Percentiles rank a stretch among this genome's conserved stretches.
Conservation (phyloP, 257 asterid species). For the Jaltomata sinuosa region DNA sequence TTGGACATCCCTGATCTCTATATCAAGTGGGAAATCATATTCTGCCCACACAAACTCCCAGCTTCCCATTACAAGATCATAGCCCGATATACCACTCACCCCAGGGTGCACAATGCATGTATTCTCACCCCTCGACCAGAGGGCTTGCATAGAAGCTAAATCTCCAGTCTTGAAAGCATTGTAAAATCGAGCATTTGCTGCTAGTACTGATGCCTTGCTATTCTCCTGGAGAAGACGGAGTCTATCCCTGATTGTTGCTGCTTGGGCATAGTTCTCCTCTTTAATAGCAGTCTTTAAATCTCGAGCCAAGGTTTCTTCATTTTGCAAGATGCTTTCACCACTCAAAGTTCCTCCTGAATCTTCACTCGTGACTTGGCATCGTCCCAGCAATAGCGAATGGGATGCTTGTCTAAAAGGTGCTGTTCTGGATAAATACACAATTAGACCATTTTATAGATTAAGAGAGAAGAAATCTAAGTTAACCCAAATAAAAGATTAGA, state of each 20-base stretch:
- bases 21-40: constrained; percentile 79
- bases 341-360: constrained; percentile 69
- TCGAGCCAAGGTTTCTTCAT: constrained; percentile 64
- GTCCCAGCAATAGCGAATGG: constrained; percentile 20
- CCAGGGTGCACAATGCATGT: constrained; percentile 95
- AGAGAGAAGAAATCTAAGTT: background rate
- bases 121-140: constrained; percentile 77
- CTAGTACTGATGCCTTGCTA: constrained; percentile 73
- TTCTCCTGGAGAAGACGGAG: constrained; percentile 80
- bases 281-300: constrained; percentile 64
- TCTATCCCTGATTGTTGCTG: constrained; percentile 88
- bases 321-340: constrained; percentile 69
- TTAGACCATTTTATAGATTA: constrained; percentile 12
- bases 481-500: background rate
- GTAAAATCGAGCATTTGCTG: constrained; percentile 77
- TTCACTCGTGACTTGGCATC: constrained; percentile 58
- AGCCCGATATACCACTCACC: constrained; percentile 88
- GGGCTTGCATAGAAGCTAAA: constrained; percentile 72
- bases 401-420: constrained; percentile 36
- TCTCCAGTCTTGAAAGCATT: constrained; percentile 74
- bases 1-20: constrained; percentile 77
- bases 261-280: constrained; percentile 77
- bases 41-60: constrained; percentile 99
- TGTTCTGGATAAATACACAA: constrained; percentile 42
- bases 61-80: constrained; percentile 96